Conservation (phyloP, 2,329 filamentous ascomycete genomes). For the Chrysoporthe cubensis region DNA sequence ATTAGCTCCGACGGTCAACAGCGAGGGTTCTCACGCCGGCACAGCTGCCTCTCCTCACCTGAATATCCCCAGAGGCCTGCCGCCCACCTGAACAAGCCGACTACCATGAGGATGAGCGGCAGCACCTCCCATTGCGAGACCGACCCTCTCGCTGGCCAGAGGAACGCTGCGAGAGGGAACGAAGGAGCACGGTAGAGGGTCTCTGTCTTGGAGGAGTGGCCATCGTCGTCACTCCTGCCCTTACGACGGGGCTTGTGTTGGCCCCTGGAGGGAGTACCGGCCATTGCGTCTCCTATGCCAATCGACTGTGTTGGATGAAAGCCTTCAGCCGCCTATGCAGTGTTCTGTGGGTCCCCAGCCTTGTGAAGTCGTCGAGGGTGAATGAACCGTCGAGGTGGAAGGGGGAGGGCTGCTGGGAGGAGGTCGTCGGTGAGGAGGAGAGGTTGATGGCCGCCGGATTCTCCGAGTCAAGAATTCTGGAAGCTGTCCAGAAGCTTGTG, state of each 20-base stretch:
- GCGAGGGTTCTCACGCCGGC: neutral
- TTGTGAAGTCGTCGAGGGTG: neutral
- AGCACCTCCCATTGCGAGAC: conserved; percentile 91
- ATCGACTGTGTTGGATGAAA: neutral
- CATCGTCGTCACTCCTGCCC: conserved; percentile 50
- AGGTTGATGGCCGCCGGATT: conserved; percentile 6
- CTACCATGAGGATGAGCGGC: conserved; percentile 84
- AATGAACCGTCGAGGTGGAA: conserved; percentile 8
- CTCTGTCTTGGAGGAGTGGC: conserved; percentile 42
- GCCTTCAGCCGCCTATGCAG: neutral
- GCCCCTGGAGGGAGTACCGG: conserved; percentile 49
- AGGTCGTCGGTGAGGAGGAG: conserved; percentile 12
- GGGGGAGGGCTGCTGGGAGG: conserved; percentile 1
- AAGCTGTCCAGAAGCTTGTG: conserved; percentile 27
- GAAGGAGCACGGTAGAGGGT: conserved; percentile 64
- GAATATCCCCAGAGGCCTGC: conserved; percentile 95
- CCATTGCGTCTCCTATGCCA: conserved; percentile 44
- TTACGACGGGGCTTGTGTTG: conserved; percentile 65
- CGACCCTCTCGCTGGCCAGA: conserved; percentile 86
- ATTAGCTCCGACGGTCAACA: neutral
- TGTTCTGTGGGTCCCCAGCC: neutral
- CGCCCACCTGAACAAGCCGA: conserved; percentile 92
- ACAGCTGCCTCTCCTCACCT: conserved; percentile 54
- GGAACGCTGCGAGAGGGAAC: conserved; percentile 90
- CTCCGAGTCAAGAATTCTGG: conserved; percentile 17